Evolutionary conservation across 495 filamentous ascomycete species (phyloP), one percentile per base, ranked within the genome.

Genomic region (Hypomontagnella monticulosa): DNA sequence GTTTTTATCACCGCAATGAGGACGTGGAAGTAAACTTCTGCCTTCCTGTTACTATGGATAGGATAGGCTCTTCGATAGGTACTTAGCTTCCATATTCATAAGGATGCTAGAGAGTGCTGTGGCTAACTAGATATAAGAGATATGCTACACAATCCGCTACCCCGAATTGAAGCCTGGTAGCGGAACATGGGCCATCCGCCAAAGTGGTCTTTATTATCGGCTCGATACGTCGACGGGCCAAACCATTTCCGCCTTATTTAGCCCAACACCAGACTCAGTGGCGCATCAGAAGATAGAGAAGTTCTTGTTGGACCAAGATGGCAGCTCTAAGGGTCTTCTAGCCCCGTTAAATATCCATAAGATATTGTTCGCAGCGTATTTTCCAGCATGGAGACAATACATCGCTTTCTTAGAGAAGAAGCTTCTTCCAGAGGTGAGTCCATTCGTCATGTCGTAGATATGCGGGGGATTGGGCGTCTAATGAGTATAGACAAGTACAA

Each of bases 131-230:
- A 57, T 36, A 33, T 9, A 49, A 81, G 80, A 83, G 40, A 71
- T 79, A 34, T 59, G 63, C 1, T 79, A 81, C 46, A 77, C 76
- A 1, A 54, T 80, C 38, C 77, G 75, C 56, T 81, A 81, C 37
- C 78, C 78, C 6, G 74, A 77, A 46, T 57, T 72, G 33, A 81
- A 81, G 37, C 12, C 56, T 6, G 47, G 57, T 10, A 59, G 64
- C 0, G 66, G 74, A 10, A 60, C 67, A 12, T 83, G 80, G 80
- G 68, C 67, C 4, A 71, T 80, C 33, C 79, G 80, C 10, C 80
- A 81, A 54, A 81, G 66, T 5, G 79, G 78, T 0, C 52, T 83
- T 4, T 83, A 79, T 59, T 79, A 80, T 32, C 74, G 73, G 56
- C 73, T 71, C 46, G 66, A 79, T 33, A 16, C 50, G 4, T 16